Conservation (phyloP, 441 rosid species). For the Codiaeum variegatum region DNA sequence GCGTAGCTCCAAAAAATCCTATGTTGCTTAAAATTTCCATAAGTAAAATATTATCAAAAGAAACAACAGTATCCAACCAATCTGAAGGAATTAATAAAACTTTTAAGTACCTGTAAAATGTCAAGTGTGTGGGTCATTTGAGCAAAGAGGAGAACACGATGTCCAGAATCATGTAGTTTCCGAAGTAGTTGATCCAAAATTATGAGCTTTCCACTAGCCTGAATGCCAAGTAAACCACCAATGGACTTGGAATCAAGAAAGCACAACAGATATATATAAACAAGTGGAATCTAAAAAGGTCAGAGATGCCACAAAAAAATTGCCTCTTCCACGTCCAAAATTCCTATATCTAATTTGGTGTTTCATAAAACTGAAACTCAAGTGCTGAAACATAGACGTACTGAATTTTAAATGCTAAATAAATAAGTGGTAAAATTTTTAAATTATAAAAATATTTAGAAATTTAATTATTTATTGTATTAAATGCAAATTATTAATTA, state of each 20-base stretch:
- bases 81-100: slow-evolving; percentile 11
- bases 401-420: too few relatives aligned
- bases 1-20: slow-evolving; percentile 86
- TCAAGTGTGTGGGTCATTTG: slow-evolving; percentile 93
- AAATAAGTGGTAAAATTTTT: too few relatives aligned
- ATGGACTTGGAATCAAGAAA: background rate
- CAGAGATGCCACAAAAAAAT: slow-evolving; percentile 11
- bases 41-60: background rate
- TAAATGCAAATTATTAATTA: too few relatives aligned
- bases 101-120: slow-evolving; percentile 68
- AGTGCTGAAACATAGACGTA: too few relatives aligned
- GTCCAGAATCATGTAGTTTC: slow-evolving; percentile 60
- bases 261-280: background rate
- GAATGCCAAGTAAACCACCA: slow-evolving; percentile 18
- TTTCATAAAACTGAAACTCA: too few relatives aligned
- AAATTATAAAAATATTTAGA: too few relatives aligned
- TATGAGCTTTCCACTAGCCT: slow-evolving; percentile 87
- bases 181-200: slow-evolving; percentile 66
- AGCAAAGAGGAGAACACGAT: slow-evolving; percentile 86
- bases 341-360: background rate
- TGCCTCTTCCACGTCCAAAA: slow-evolving; percentile 6
- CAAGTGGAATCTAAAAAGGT: background rate
- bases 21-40: slow-evolving; percentile 16
- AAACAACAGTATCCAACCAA: slow-evolving; percentile 8
- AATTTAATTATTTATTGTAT: too few relatives aligned